Evolutionary conservation across 345 rosid genomes (phyloP).

Genomic region (Arabis alpina): DNA sequence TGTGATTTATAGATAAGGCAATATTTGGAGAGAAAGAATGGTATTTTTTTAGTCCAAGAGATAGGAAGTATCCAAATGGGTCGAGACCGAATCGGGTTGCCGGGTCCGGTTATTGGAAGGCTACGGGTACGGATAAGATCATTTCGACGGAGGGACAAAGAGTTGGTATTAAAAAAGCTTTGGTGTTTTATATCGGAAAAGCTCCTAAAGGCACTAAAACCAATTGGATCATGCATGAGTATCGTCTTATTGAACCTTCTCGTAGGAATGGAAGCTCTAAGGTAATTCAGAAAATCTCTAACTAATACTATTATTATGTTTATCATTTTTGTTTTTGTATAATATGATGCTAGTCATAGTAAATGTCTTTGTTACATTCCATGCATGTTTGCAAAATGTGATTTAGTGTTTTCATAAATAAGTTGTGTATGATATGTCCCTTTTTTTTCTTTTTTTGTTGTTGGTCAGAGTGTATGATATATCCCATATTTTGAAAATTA

Average conservation of each 20-base stretch:
- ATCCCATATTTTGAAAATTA: no score
- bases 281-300: slow-evolving; percentile 42
- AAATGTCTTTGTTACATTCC: no score
- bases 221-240: slow-evolving; percentile 99
- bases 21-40: slow-evolving; percentile 91
- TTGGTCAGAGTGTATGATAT: no score
- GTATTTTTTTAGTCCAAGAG: slow-evolving; percentile 94
- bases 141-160: slow-evolving; percentile 73
- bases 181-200: slow-evolving; percentile 87
- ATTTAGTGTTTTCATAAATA: no score
- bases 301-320: neutral
- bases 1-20: slow-evolving; percentile 65
- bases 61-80: slow-evolving; percentile 92
- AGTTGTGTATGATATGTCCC: no score
- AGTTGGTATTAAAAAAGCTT: slow-evolving; percentile 92
- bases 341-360: no score
- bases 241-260: slow-evolving; percentile 66
- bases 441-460: no score
- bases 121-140: slow-evolving; percentile 88
- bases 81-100: slow-evolving; percentile 93
- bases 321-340: neutral
- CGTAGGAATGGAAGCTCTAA: slow-evolving; percentile 65
- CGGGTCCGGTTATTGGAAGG: slow-evolving; percentile 94
- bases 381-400: no score
- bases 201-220: slow-evolving; percentile 98